Evolutionary conservation across 2,329 filamentous ascomycete genomes (phyloP).

Genomic region (Fusarium cyanostomum): DNA sequence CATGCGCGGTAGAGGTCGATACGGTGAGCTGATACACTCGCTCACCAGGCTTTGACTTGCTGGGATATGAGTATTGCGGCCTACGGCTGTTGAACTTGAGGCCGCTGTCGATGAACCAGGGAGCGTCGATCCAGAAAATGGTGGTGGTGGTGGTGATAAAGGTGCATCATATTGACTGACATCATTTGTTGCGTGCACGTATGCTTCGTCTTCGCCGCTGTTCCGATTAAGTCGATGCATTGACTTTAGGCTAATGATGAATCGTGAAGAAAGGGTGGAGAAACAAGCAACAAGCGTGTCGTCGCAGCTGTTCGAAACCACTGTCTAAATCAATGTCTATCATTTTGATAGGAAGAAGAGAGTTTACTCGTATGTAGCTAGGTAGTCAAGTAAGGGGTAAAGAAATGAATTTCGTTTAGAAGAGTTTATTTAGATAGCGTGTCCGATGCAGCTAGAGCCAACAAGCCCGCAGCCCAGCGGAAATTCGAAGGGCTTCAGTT

Average conservation of each 20-base stretch:
- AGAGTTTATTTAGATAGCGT: too few species aligned
- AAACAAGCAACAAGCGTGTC: neutral
- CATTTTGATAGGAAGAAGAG: slow-evolving; percentile 1
- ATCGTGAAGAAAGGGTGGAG: neutral
- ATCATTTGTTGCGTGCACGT: neutral
- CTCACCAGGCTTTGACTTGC: slow-evolving; percentile 32
- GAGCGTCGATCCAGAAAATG: neutral
- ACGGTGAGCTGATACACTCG: slow-evolving; percentile 24
- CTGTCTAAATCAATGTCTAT: slow-evolving; percentile 2
- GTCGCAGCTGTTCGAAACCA: slow-evolving; percentile 7
- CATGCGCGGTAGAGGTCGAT: slow-evolving; percentile 18
- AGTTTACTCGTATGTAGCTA: too few species aligned
- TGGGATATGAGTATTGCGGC: slow-evolving; percentile 29
- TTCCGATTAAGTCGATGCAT: slow-evolving; percentile 8
- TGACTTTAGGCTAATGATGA: too few species aligned
- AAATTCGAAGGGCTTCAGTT: too few species aligned
- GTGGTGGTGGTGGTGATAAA: neutral
- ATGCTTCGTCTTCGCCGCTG: slow-evolving; percentile 6
- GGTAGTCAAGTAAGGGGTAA: too few species aligned
- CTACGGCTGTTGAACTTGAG: slow-evolving; percentile 15
- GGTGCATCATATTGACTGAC: neutral
- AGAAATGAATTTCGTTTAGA: too few species aligned
- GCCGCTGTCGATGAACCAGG: slow-evolving; percentile 26
- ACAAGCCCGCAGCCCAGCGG: too few species aligned
- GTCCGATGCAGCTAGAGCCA: too few species aligned